Evolutionary conservation across 441 rosid species (phyloP), one percentile per base, ranked within the genome.

Genomic region (Populus hybrid): DNA sequence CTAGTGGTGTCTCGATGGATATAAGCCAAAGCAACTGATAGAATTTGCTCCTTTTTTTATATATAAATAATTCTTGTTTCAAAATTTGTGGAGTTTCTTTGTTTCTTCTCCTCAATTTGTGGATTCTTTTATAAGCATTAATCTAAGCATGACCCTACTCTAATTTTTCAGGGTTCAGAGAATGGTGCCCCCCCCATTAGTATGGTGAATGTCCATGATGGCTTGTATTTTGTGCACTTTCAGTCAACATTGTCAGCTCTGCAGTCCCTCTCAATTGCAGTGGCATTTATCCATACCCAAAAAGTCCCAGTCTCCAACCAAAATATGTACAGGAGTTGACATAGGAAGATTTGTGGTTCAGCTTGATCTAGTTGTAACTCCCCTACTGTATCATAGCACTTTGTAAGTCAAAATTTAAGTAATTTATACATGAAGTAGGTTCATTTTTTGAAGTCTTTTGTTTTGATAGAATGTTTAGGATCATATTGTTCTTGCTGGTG

Each of bases 261-360:
- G 91, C 98, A 94, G 78, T 85, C 93, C 38, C 86, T 94, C 75
- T 79, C 94, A 61, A 85, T 91, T 80, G 98, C 98, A 69, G 82
- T 94, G 63, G 94, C 97, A 7, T 90, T 82, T 72, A 85, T 94
- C 75, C 96, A 92, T 84, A 66, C 32, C 84, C 75, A 90, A 87
- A 76, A 76, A 91, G 86, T 78, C 88, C 89, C 16, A 75, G 77
- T 78, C 82, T 90, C 61, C 80, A 79, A 73, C 86, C 89, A 34
- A 79, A 81, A 85, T 82, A 69, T 88, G 89, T 89, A 88, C 80
- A 84, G 83, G 83, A 81, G 65, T 82, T 77, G 74, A 87, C 81
- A 79, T 84, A 86, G 87, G 75, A 69, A 80, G 73, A 83, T 72
- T 71, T 59, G 70, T 26, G 77, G 50, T 85, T 75, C 81, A 74